These are phyloP conservation scores for Yamadazyma oceani DNA, from an alignment of 1,139 yeast species.

Conservation along the genomic window DNA sequence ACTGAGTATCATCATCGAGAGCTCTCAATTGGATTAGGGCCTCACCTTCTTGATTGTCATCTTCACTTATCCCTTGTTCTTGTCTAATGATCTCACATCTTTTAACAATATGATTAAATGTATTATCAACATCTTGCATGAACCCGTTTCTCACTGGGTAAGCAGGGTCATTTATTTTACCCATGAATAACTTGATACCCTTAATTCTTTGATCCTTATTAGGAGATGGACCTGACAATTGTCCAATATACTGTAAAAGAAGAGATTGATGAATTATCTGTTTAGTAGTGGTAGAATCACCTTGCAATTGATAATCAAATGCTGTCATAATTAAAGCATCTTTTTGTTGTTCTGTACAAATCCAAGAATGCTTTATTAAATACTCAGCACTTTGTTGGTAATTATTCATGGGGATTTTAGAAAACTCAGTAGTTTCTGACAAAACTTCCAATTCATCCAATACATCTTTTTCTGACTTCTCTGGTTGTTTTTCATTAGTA, in stretches of 20 bases:
- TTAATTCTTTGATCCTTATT: slow-evolving; percentile 36
- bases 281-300: slow-evolving; percentile 51
- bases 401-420: slow-evolving; percentile 53
- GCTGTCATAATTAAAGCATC: slow-evolving; percentile 94
- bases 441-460: slow-evolving; percentile 37
- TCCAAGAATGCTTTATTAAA: slow-evolving; percentile 60
- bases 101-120: slow-evolving; percentile 66
- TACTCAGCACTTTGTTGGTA: slow-evolving; percentile 50
- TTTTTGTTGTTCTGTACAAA: slow-evolving; percentile 80
- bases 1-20: slow-evolving; percentile 78
- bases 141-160: slow-evolving; percentile 70
- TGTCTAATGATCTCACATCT: slow-evolving; percentile 69
- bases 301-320: slow-evolving; percentile 75
- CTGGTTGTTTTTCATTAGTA: slow-evolving; percentile 5
- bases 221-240: slow-evolving; percentile 48
- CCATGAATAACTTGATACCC: slow-evolving; percentile 70
- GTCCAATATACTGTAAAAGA: slow-evolving; percentile 72
- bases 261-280: slow-evolving; percentile 79
- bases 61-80: slow-evolving; percentile 33
- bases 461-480: slow-evolving; percentile 23
- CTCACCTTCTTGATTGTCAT: slow-evolving; percentile 54
- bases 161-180: slow-evolving; percentile 53
- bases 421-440: slow-evolving; percentile 67
- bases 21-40: slow-evolving; percentile 86
- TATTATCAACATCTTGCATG: slow-evolving; percentile 67